Percentiles rank a stretch among this genome's conserved stretches.
phyloP scores from a whole-genome alignment of 495 filamentous ascomycete genomes.

The Podospora pseudoanserina region DNA sequence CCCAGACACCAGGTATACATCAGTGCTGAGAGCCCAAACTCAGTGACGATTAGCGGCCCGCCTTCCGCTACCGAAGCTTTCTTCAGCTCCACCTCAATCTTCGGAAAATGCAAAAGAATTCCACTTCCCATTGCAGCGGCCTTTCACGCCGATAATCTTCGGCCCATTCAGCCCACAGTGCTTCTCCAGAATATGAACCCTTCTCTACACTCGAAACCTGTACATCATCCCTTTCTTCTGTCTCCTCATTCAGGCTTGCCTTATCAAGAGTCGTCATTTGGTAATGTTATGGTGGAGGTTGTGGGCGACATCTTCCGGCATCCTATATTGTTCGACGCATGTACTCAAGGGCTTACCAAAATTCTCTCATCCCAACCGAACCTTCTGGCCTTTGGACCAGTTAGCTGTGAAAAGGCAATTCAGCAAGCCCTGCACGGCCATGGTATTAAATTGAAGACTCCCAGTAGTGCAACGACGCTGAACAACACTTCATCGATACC shows the following conservation, averaged over 20 bases:
- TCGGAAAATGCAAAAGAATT: slow-evolving; percentile 39
- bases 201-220: slow-evolving; percentile 1
- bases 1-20: slow-evolving; percentile 17
- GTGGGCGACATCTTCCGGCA: slow-evolving; percentile 16
- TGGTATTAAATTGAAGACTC: not conserved
- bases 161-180: not conserved
- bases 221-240: slow-evolving; percentile 12
- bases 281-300: slow-evolving; percentile 1
- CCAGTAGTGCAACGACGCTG: not conserved
- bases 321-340: slow-evolving; percentile 12
- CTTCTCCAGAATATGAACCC: not conserved
- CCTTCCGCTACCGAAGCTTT: slow-evolving; percentile 19
- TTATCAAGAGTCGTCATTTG: slow-evolving; percentile 9
- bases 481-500: not conserved
- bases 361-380: slow-evolving; percentile 2
- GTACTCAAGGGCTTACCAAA: not conserved
- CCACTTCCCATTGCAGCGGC: slow-evolving; percentile 57
- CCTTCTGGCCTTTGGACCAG: slow-evolving; percentile 12
- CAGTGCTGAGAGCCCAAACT: slow-evolving; percentile 32
- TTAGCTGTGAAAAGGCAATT: slow-evolving; percentile 18
- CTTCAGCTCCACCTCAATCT: slow-evolving; percentile 4
- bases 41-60: slow-evolving; percentile 39
- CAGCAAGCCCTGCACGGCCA: not conserved
- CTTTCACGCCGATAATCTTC: slow-evolving; percentile 35
- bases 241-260: slow-evolving; percentile 18